phyloP scores from a whole-genome alignment of 129 eudicot genomes.

The Lactuca sativa region DNA sequence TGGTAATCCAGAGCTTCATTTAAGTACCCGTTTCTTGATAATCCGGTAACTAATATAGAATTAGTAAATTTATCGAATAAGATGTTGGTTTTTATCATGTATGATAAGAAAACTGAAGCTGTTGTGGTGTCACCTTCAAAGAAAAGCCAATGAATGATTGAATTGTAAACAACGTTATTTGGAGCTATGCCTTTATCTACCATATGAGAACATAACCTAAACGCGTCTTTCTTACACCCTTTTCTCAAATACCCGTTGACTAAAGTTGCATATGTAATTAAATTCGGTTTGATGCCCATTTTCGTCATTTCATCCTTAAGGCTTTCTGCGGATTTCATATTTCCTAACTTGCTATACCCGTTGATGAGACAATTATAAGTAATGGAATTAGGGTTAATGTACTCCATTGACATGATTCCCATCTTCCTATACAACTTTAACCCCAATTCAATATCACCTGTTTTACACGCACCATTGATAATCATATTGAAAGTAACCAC shows the following conservation, averaged over 20 bases:
- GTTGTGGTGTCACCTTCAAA: conserved; percentile 48
- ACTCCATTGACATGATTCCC: conserved; percentile 49
- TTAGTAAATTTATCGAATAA: conserved; percentile 48
- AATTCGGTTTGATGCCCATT: conserved; percentile 45
- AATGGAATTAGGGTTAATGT: conserved; percentile 43
- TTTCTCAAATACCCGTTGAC: conserved; percentile 56
- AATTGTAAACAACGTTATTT: conserved; percentile 55
- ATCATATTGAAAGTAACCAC: conserved; percentile 62
- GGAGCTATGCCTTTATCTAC: conserved; percentile 53
- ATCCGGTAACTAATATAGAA: conserved; percentile 50
- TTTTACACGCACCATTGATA: conserved; percentile 58
- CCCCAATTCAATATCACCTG: conserved; percentile 42
- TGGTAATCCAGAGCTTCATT: conserved; percentile 39
- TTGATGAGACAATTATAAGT: conserved; percentile 60
- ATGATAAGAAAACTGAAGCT: conserved; percentile 38
- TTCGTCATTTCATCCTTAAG: conserved; percentile 49
- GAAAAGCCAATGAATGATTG: conserved; percentile 54
- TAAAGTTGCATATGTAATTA: conserved; percentile 62
- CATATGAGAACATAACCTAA: conserved; percentile 54
- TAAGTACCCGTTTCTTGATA: conserved; percentile 53
- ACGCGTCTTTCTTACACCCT: conserved; percentile 45
- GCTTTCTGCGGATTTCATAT: conserved; percentile 39
- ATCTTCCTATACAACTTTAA: conserved; percentile 52
- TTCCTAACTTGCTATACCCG: conserved; percentile 63
- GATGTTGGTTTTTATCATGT: conserved; percentile 53